Conservation (phyloP, 1,284 basidiomycete genomes). For the Afroboletus lepidellus region DNA sequence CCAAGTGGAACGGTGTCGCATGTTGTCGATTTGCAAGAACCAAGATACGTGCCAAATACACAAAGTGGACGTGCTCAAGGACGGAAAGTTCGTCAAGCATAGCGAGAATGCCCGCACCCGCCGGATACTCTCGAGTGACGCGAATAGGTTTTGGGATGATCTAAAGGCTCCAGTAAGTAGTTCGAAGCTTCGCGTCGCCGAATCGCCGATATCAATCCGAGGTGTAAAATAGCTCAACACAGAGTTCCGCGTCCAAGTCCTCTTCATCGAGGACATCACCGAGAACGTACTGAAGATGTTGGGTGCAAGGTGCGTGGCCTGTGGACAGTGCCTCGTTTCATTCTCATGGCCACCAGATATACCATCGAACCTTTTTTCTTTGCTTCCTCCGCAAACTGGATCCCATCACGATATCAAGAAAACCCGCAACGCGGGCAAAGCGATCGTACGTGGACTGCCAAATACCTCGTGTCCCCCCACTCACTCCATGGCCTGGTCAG, state of each 20-base stretch:
- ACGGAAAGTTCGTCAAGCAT: conserved; percentile 29
- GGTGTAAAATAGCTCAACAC: conserved; percentile 28
- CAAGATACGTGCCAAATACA: conserved; percentile 37
- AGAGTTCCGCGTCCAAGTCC: conserved; percentile 39
- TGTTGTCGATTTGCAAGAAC: conserved; percentile 30
- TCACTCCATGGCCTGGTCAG: too few relatives aligned
- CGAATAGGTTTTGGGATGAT: conserved; percentile 19
- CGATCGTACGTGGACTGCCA: conserved; percentile 44
- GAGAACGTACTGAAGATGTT: conserved; percentile 47
- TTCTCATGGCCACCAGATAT: conserved; percentile 22
- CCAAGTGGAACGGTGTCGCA: conserved; percentile 43
- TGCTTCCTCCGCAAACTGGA: conserved; percentile 55
- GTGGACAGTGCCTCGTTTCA: neutral
- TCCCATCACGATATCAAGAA: conserved; percentile 54
- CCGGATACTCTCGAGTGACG: conserved; percentile 7
- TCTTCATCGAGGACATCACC: conserved; percentile 50
- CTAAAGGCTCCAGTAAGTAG: conserved; percentile 19
- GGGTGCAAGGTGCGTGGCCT: conserved; percentile 41
- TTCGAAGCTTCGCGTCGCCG: neutral
- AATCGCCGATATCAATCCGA: neutral
- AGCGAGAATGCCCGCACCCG: conserved; percentile 1
- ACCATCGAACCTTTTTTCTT: conserved; percentile 57
- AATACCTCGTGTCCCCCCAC: neutral
- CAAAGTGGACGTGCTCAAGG: conserved; percentile 41
- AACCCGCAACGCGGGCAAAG: conserved; percentile 37